phyloP scores from a whole-genome alignment of 2,329 filamentous ascomycete species.

The Alternaria infectoria region DNA sequence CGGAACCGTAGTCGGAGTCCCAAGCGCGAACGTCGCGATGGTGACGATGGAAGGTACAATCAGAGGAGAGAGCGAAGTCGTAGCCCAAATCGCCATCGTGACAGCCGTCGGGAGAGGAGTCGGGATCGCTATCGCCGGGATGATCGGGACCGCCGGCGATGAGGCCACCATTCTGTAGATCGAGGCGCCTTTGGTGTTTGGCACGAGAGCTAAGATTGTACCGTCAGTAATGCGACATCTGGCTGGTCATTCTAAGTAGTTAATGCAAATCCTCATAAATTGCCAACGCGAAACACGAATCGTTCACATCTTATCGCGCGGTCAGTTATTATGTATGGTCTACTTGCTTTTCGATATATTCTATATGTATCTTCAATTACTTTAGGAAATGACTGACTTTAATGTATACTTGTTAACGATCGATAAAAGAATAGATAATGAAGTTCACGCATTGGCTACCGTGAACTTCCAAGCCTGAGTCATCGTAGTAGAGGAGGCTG shows the following conservation, averaged over 20 bases:
- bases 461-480: background rate
- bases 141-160: constrained; percentile 45
- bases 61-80: constrained; percentile 37
- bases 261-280: background rate
- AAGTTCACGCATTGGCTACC: background rate
- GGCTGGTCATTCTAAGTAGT: background rate
- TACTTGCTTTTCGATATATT: background rate
- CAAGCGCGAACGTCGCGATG: constrained; percentile 38
- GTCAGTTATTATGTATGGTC: background rate
- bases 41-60: constrained; percentile 38
- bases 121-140: constrained; percentile 51
- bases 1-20: constrained; percentile 47
- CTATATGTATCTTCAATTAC: background rate
- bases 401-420: background rate
- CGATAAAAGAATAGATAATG: background rate
- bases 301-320: background rate
- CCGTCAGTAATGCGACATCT: background rate
- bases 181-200: background rate
- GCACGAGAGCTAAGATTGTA: background rate
- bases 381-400: background rate
- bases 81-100: constrained; percentile 40
- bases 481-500: background rate
- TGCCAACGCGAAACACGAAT: background rate
- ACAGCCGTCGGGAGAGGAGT: constrained; percentile 45
- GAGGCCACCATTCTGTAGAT: background rate